Percentiles rank a stretch among this genome's conserved stretches.
Evolutionary conservation across 192 early-diverging fungal species (phyloP).

Genomic region (Podila horticola): DNA sequence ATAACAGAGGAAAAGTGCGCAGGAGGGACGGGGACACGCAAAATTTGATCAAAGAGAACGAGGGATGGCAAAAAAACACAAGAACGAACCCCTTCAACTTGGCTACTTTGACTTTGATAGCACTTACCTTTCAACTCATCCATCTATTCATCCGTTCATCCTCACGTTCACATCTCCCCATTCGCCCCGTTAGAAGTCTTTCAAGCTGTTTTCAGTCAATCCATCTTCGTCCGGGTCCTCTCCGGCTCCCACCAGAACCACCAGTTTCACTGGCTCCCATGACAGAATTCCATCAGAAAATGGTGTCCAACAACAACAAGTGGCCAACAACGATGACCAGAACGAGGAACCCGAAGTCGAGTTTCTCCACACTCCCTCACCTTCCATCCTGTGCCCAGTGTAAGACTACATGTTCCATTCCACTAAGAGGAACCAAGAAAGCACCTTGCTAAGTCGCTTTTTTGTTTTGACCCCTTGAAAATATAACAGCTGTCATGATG

Average conservation of each 20-base stretch:
- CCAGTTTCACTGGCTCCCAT: not conserved
- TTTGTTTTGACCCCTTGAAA: not conserved
- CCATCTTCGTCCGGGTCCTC: constrained; percentile 8
- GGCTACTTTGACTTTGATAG: no score
- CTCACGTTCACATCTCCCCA: no score
- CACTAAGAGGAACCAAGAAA: not conserved
- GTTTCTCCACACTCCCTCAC: constrained; percentile 55
- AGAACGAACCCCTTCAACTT: no score
- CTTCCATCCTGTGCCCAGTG: constrained; percentile 57
- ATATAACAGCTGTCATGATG: constrained; percentile 64
- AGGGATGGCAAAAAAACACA: no score
- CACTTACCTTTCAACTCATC: no score
- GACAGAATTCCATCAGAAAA: no score
- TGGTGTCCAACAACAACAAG: no score
- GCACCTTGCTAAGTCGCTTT: not conserved
- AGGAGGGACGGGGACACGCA: no score
- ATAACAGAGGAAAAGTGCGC: no score
- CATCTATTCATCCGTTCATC: no score
- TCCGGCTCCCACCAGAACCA: constrained; percentile 2
- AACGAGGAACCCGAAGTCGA: constrained; percentile 49
- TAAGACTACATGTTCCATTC: constrained; percentile 9
- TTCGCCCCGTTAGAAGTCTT: no score
- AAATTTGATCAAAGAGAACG: no score
- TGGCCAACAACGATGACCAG: constrained; percentile 2
- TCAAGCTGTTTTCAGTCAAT: constrained; percentile 14